Conservation (phyloP, 352 stramenopile genomes). For the Pythium oligandrum region DNA sequence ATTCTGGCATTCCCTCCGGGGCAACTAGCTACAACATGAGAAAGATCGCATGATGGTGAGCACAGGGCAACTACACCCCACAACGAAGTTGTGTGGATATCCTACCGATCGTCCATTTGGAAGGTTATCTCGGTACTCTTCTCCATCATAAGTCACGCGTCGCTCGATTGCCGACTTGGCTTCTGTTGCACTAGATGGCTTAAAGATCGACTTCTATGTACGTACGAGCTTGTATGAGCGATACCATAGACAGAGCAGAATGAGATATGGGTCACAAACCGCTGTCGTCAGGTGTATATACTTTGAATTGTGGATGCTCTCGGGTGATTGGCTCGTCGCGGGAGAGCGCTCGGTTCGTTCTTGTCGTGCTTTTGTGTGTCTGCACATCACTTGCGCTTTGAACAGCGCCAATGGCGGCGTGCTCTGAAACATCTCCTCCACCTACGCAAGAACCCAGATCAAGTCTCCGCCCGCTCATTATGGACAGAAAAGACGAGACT, state of each 20-base stretch:
- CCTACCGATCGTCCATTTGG: conserved; percentile 32
- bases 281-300: background rate
- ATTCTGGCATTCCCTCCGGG: conserved; percentile 28
- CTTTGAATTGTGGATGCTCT: conserved; percentile 1
- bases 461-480: background rate
- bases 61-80: background rate
- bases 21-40: conserved; percentile 8
- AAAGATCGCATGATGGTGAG: background rate
- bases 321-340: background rate
- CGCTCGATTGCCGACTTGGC: conserved; percentile 56
- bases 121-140: conserved; percentile 38
- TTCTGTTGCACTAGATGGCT: conserved; percentile 33
- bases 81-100: conserved; percentile 7
- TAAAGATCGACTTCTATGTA: conserved; percentile 28
- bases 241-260: background rate
- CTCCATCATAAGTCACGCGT: conserved; percentile 45
- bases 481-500: background rate
- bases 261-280: too few species aligned
- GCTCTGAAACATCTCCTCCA: conserved; percentile 55
- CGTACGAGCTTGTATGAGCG: background rate
- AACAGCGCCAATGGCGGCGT: conserved; percentile 53
- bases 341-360: conserved; percentile 5
- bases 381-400: conserved; percentile 56
- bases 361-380: conserved; percentile 48
- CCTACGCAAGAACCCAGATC: conserved; percentile 16